A percentile compares a stretch with the other conserved stretches of the same genome.
These are phyloP conservation scores for Citrullus colocynthis DNA, from an alignment of 306 rosid species.

Conservation along the genomic window DNA sequence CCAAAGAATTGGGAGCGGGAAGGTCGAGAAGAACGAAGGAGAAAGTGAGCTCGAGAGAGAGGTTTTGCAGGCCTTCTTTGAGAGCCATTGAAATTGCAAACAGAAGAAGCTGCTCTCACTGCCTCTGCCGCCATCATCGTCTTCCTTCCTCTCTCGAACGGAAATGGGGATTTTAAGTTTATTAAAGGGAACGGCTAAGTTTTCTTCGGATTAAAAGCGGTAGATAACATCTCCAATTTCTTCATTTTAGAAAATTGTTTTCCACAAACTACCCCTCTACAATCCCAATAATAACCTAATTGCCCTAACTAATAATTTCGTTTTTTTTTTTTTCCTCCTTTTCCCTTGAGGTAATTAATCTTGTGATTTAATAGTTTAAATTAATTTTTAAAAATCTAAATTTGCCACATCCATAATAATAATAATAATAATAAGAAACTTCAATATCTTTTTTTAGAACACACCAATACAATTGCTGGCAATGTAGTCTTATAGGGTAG, in stretches of 20 bases:
- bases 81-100: slow-evolving; percentile 43
- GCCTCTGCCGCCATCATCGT: slow-evolving; percentile 60
- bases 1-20: slow-evolving; percentile 48
- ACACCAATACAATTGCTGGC: too few relatives aligned
- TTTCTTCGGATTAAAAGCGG: neutral
- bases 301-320: neutral
- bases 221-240: slow-evolving; percentile 1
- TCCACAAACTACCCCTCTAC: neutral
- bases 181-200: neutral
- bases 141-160: neutral
- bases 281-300: neutral
- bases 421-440: too few relatives aligned
- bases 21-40: slow-evolving; percentile 34
- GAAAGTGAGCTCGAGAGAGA: slow-evolving; percentile 36
- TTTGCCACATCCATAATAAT: too few relatives aligned
- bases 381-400: too few relatives aligned
- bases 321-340: too few relatives aligned
- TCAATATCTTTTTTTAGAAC: too few relatives aligned
- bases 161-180: neutral
- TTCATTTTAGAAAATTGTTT: neutral
- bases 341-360: too few relatives aligned
- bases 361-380: too few relatives aligned
- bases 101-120: slow-evolving; percentile 30
- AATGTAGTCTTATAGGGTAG: too few relatives aligned
- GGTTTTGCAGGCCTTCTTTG: slow-evolving; percentile 36